phyloP scores from a whole-genome alignment of 306 rosid genomes.

The Datisca glomerata region DNA sequence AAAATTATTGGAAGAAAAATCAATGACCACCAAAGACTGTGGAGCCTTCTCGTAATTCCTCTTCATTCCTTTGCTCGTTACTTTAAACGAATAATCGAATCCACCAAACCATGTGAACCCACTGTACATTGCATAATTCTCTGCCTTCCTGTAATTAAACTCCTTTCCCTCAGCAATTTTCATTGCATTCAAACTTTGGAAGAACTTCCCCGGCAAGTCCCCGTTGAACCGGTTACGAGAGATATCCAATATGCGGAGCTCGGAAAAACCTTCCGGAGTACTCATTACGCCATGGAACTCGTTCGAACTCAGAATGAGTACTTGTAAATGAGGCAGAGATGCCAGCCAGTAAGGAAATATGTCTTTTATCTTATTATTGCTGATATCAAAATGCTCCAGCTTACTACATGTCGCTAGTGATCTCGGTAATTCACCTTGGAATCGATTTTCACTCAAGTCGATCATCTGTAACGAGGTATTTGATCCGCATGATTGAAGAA shows the following conservation, averaged over 20 bases:
- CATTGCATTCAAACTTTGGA: conserved; percentile 8
- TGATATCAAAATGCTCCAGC: conserved; percentile 7
- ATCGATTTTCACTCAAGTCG: conserved; percentile 17
- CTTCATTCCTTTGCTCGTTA: conserved; percentile 2
- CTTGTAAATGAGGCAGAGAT: conserved; percentile 7
- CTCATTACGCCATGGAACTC: conserved; percentile 12
- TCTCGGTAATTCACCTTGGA: conserved; percentile 12
- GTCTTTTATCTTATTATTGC: conserved; percentile 11
- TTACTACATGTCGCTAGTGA: conserved; percentile 5
- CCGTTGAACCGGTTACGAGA: conserved; percentile 10
- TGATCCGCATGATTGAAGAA: conserved; percentile 1
- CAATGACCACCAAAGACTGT: background rate
- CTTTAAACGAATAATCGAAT: background rate
- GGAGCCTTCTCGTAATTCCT: background rate
- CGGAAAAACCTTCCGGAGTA: conserved; percentile 1
- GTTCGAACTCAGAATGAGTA: conserved; percentile 12
- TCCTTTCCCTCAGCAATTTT: background rate
- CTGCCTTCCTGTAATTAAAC: background rate
- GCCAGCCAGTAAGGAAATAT: conserved; percentile 38
- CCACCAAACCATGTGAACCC: background rate
- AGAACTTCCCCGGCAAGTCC: conserved; percentile 5
- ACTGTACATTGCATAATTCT: background rate
- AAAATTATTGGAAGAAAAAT: conserved; percentile 10
- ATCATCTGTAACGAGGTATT: background rate
- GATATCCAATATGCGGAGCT: conserved; percentile 10